phyloP scores from a whole-genome alignment of 768 basidiomycete species.

The Gelatoporia subvermispora region DNA sequence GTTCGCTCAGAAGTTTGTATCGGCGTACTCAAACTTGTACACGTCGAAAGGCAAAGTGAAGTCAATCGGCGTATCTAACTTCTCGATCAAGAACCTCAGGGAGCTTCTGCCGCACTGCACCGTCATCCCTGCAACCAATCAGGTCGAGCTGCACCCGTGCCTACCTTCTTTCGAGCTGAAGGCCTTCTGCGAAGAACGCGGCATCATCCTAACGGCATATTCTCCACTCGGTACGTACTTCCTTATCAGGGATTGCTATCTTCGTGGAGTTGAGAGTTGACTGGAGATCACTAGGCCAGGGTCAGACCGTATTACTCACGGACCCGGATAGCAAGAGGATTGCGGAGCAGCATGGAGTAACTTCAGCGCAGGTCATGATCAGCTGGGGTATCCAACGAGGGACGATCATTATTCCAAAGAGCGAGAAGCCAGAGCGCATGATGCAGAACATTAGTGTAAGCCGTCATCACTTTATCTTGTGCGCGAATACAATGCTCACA shows the following conservation, averaged over 20 bases:
- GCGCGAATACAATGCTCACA: conserved; percentile 53
- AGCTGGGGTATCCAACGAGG: conserved; percentile 54
- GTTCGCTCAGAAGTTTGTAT: neutral
- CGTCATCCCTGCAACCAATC: conserved; percentile 43
- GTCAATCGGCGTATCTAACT: conserved; percentile 55
- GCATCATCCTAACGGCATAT: conserved; percentile 47
- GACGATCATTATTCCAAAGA: conserved; percentile 52
- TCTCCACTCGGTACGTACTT: conserved; percentile 36
- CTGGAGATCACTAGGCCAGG: conserved; percentile 9
- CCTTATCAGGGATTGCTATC: conserved; percentile 5
- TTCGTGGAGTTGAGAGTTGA: too few relatives aligned
- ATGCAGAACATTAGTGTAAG: conserved; percentile 45
- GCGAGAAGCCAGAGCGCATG: conserved; percentile 39
- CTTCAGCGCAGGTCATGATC: conserved; percentile 48
- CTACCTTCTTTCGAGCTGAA: conserved; percentile 45
- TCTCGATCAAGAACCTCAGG: conserved; percentile 41
- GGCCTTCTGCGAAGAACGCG: conserved; percentile 42
- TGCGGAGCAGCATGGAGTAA: conserved; percentile 34
- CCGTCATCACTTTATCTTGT: conserved; percentile 23
- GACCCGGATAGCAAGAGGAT: conserved; percentile 23
- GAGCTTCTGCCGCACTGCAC: conserved; percentile 34
- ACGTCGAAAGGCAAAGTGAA: conserved; percentile 35
- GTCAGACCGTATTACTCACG: conserved; percentile 26
- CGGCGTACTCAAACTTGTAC: neutral
- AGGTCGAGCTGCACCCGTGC: conserved; percentile 45